These are phyloP conservation scores for Picea engelmannii DNA, from an alignment of 83 land plant genomes.

Conservation along the genomic window DNA sequence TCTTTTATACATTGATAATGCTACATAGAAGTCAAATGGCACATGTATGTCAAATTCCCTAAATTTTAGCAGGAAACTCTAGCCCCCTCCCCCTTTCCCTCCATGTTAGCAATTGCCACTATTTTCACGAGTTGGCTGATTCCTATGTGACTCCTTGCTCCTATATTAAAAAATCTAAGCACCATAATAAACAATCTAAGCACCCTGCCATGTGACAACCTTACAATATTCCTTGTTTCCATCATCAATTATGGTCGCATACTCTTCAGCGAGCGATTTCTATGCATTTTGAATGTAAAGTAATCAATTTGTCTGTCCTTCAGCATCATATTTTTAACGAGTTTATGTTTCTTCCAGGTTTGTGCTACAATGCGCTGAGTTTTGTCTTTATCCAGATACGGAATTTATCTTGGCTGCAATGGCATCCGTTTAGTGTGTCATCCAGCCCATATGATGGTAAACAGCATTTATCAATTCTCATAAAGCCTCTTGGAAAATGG, in stretches of 20 bases:
- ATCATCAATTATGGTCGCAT: not conserved
- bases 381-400: conserved; percentile 80
- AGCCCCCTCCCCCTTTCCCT: no score
- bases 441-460: conserved; percentile 81
- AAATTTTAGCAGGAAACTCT: no score
- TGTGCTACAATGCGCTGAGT: conserved; percentile 81
- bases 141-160: no score
- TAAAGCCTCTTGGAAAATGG: conserved; percentile 91
- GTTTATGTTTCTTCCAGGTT: conserved; percentile 39
- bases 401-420: conserved; percentile 77
- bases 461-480: conserved; percentile 64
- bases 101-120: no score
- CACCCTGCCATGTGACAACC: no score
- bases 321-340: not conserved
- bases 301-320: not conserved
- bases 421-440: conserved; percentile 98
- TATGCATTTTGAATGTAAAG: not conserved
- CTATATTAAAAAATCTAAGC: no score
- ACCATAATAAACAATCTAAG: no score
- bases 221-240: not conserved
- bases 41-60: no score
- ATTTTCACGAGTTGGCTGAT: no score
- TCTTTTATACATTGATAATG: no score
- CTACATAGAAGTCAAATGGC: no score
- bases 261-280: not conserved